Evolutionary conservation across 768 basidiomycete species (phyloP), one percentile per base, ranked within the genome.

Genomic region (Exsudoporus frostii): DNA sequence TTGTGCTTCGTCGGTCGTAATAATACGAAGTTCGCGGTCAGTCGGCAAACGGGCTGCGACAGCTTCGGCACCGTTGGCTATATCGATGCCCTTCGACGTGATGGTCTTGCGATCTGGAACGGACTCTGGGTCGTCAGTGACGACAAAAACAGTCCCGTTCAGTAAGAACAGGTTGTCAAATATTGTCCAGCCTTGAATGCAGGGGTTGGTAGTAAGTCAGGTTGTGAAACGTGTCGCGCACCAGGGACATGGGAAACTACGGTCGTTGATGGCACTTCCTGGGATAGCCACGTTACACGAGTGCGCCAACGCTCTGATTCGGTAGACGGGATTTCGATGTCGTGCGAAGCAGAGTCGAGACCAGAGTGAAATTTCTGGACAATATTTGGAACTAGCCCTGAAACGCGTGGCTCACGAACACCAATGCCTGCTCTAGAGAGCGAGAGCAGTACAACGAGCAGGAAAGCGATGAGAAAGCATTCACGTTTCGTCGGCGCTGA

Each of bases 111-210:
- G 71, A 44, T 85, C 77, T 14, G 94, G 94, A 42, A 93, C 67
- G 4, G 68, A 73, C 9, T 77, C 74, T 7, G 88, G 88, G 20
- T 84, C 72, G 67, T 93, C 84, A 4, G 86, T 81, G 38, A 98
- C 91, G 58, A 96, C 76, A 65, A 85, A 93, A 34, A 89, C 79
- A 7, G 88, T 86, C 41, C 91, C 91, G 59, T 92, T 90, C 61
- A 84, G 73, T 50, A 92, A 70, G 65, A 90, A 96, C 10, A 96
- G 77, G 51, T 79, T 82, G 71, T 94, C 90, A 55, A 93, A 85
- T 47, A 94, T 84, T 1, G 92, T 91, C 93, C 92, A 97, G 30
- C 93, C 92, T 93, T 64, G 32, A 5, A 43, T 29, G n/a, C 2
- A 33, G 7, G 15, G 6, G 37, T 54, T 5, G 27, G 39, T 8